Conservation (phyloP, 1,284 basidiomycete genomes). For the Austroboletus rostrupii region DNA sequence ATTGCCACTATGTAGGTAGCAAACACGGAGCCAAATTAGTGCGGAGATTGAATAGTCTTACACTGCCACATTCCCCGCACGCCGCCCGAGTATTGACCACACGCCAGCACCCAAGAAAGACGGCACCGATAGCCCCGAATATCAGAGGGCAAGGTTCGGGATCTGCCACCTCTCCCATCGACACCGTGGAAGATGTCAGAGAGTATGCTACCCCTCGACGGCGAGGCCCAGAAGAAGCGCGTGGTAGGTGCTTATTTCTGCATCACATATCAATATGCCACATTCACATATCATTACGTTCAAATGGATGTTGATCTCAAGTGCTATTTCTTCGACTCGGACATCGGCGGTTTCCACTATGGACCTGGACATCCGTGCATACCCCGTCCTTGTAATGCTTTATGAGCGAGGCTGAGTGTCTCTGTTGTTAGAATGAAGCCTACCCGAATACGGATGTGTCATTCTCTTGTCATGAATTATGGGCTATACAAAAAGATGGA, state of each 20-base stretch:
- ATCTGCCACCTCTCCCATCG: neutral
- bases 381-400: neutral
- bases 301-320: conserved; percentile 31
- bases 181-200: conserved; percentile 37
- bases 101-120: too few relatives aligned
- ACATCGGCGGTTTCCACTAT: conserved; percentile 98
- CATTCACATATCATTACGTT: conserved; percentile 3
- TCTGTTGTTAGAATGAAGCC: conserved; percentile 79
- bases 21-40: too few relatives aligned
- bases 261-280: neutral
- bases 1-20: too few relatives aligned
- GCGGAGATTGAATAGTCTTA: too few relatives aligned
- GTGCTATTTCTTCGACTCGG: conserved; percentile 98
- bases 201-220: conserved; percentile 65
- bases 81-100: too few relatives aligned
- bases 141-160: too few relatives aligned
- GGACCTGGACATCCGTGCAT: conserved; percentile 86
- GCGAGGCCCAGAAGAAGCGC: conserved; percentile 76
- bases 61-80: too few relatives aligned
- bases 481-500: conserved; percentile 97
- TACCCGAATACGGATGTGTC: conserved; percentile 97
- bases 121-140: too few relatives aligned
- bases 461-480: conserved; percentile 99
- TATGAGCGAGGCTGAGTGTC: neutral
- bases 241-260: conserved; percentile 59